Base-by-base conservation (phyloP, 2,329 filamentous ascomycete species). In the Colletotrichum sojae region DNA sequence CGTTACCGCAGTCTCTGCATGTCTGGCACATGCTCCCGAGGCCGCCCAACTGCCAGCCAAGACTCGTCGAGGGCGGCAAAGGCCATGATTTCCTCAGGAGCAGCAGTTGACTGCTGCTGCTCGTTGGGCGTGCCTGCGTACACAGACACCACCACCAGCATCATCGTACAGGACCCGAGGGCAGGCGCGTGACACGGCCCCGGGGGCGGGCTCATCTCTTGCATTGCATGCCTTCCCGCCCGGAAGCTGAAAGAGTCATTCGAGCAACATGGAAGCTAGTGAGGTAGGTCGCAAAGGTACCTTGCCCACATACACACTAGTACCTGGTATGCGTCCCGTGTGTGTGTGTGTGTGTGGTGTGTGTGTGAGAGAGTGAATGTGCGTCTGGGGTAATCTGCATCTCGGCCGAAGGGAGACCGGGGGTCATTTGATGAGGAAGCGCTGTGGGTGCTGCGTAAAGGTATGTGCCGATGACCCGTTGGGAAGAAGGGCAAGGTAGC, bases 321-420 rank as follows among this genome's bases (percentile, higher is more conserved):
- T 10, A 36, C 31, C 31, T 36, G 31, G 31, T 36, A 36, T 9
- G 31, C 31, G 31, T 36, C 31, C 31, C 40, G 40, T 43, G 40
- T n/a, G 40, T 43, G 39, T 40, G 39, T 10, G 39, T 40, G 36
- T 40, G 36, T 5, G 40, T 43, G 12, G 16, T 43, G 39, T 40
- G 39, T 10, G 39, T 40, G 36, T 40, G 36, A 1, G 40, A 16
- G 12, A 16, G 40, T 6, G 15, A 3, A 15, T 43, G 40, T 16
- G 40, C 6, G 13, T 43, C 13, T 15, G 40, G 40, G 13, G 16
- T 15, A 43, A 43, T 43, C 40, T 62, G 59, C 25, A 43, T 54
- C 58, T 62, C 59, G 59, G 59, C 59, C 59, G 59, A 62, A n/a
- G 31, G 46, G 58, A 18, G 18, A n/a, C 18, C 15, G 16, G 31